These are phyloP conservation scores for Claviceps digitariae DNA, from an alignment of 2,329 filamentous ascomycete genomes.

Conservation along the genomic window DNA sequence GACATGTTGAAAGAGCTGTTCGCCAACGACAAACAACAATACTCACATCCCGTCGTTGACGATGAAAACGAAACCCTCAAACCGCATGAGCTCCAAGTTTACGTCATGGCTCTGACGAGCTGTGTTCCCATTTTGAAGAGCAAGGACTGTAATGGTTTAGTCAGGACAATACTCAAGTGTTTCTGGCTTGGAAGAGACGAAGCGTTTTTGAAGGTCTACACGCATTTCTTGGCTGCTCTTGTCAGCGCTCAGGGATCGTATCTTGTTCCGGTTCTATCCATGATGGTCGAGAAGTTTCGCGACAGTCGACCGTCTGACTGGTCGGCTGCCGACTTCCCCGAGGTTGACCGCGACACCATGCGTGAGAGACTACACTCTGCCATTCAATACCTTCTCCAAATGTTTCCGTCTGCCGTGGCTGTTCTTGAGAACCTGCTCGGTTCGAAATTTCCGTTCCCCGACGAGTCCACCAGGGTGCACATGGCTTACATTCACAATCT, in stretches of 20 bases:
- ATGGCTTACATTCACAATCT: constrained; percentile 82
- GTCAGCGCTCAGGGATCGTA: constrained; percentile 74
- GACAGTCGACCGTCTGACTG: constrained; percentile 33
- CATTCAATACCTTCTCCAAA: constrained; percentile 60
- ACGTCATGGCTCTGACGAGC: constrained; percentile 49
- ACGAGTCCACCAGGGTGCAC: constrained; percentile 65
- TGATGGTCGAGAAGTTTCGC: constrained; percentile 68
- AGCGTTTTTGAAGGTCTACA: constrained; percentile 52
- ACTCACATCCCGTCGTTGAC: constrained; percentile 23
- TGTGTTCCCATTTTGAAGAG: constrained; percentile 46
- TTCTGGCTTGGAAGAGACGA: constrained; percentile 53
- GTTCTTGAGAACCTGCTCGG: constrained; percentile 55
- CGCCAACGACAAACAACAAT: constrained; percentile 31
- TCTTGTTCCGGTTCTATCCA: constrained; percentile 58
- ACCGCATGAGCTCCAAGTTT: constrained; percentile 43
- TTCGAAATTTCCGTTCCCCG: constrained; percentile 60
- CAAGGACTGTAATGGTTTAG: constrained; percentile 43
- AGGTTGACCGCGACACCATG: constrained; percentile 50
- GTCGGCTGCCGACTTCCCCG: constrained; percentile 37
- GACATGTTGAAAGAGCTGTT: constrained; percentile 48
- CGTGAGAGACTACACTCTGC: constrained; percentile 63
- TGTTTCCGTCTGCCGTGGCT: constrained; percentile 67
- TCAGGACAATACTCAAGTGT: constrained; percentile 44
- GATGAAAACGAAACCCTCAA: constrained; percentile 36
- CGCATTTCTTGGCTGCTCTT: constrained; percentile 55